Evolutionary conservation across 257 asterid species (phyloP), one percentile per base, ranked within the genome.

Genomic region (Fraxinus americana): DNA sequence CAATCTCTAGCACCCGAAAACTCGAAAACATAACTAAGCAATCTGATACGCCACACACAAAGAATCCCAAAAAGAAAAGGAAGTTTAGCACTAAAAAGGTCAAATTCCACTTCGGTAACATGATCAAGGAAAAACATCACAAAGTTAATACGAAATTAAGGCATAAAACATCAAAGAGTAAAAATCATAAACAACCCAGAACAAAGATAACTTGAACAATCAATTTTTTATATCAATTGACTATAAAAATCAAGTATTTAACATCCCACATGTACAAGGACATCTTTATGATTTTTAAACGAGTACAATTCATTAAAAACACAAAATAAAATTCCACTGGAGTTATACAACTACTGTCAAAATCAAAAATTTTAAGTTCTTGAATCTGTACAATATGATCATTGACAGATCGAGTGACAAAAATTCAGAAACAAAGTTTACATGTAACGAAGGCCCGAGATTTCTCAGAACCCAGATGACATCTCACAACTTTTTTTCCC

Each of bases 381-480:
- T 12, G 83, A 77, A 72, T 86, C 84, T 85, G 66, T 81, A 83
- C 95, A 89, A 88, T 84, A 73, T 82, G 81, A 86, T 81, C 82
- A 82, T 16, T 80, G 79, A 80, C 88, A 87, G 92, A 91, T 92
- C 97, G 81, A 83, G 75, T 69, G 75, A 72, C 67, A 75, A 72
- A 79, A 74, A 41, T 7, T 39, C 78, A 81, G 75, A 80, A 78
- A 74, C 78, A 77, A 80, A 83, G 41, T 71, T 86, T 80, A 91
- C 95, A 91, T 86, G 86, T 87, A 73, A 85, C 65, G 83, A 82
- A 76, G 83, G 82, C 79, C 74, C 80, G 61, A 76, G 88, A 89
- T 81, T 88, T 85, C 89, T 78, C 90, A 90, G 88, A 91, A 90
- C 87, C 91, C 89, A 82, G 85, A 76, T 70, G 82, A 79, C 70